Evolutionary conservation across 192 early-diverging fungal genomes (phyloP).

Genomic region (Gonapodya sp.): DNA sequence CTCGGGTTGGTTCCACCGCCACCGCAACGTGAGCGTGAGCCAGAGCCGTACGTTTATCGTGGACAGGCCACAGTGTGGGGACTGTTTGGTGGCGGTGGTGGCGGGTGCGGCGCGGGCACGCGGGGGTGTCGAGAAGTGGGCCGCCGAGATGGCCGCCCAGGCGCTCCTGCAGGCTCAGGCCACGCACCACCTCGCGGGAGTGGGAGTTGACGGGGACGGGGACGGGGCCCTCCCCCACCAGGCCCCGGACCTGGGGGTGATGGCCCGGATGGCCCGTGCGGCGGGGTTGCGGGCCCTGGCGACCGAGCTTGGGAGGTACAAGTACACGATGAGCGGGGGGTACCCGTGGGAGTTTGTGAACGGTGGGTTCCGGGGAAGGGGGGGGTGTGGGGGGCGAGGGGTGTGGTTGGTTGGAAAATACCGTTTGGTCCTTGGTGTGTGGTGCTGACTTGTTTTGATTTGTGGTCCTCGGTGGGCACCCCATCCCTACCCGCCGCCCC

Average conservation of each 20-base stretch:
- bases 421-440: not conserved
- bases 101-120: not conserved
- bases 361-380: not conserved
- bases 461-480: too few species aligned
- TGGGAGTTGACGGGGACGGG: not conserved
- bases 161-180: not conserved
- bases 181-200: not conserved
- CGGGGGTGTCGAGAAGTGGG: not conserved
- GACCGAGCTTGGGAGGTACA: not conserved
- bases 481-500: too few species aligned
- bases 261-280: too few species aligned
- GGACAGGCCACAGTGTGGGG: not conserved
- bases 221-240: not conserved
- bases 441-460: not conserved
- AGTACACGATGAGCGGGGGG: not conserved
- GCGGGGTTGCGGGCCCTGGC: not conserved
- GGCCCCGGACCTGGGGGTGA: too few species aligned
- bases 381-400: too few species aligned
- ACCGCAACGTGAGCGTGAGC: not conserved
- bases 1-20: not conserved
- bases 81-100: not conserved
- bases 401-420: not conserved
- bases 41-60: not conserved
- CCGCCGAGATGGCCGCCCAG: not conserved
- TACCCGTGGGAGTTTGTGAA: not conserved